phyloP scores from a whole-genome alignment of 225 moss, liverwort and hornwort species.

The Takakia lepidozioides region DNA sequence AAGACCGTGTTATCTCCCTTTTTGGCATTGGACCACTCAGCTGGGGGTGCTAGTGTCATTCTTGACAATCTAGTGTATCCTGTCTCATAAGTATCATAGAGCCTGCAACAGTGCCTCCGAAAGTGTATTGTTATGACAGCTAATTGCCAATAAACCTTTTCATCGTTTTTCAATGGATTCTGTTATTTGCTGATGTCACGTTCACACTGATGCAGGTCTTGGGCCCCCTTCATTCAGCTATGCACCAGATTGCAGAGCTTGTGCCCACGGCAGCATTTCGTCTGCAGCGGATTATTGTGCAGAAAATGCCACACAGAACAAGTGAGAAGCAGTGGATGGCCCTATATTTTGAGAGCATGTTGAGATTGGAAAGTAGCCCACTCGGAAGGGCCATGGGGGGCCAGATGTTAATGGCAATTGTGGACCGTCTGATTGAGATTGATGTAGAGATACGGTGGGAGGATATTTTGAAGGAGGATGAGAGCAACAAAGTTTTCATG shows the following conservation, averaged over 20 bases:
- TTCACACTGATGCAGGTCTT: conserved; percentile 20
- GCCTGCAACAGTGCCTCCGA: no score
- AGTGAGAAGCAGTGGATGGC: conserved; percentile 77
- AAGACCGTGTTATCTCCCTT: no score
- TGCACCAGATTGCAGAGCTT: conserved; percentile 55
- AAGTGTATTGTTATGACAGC: no score
- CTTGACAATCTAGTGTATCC: no score
- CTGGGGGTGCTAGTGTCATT: no score
- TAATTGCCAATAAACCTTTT: no score
- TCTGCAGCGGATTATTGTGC: conserved; percentile 62
- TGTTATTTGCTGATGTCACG: no score
- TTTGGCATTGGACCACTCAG: no score
- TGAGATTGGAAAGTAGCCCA: conserved; percentile 59
- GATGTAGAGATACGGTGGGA: conserved; percentile 99
- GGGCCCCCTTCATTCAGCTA: conserved; percentile 64
- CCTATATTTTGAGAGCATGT: conserved; percentile 83
- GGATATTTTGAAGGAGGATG: conserved; percentile 79
- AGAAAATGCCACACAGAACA: conserved; percentile 79
- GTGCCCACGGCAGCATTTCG: conserved; percentile 76
- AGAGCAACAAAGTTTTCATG: conserved; percentile 77
- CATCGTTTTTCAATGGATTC: no score
- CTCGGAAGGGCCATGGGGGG: conserved; percentile 43
- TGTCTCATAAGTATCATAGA: no score
- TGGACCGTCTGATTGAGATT: conserved; percentile 86
- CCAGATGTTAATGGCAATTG: conserved; percentile 80